These are phyloP conservation scores for Pestalotiopsis sp. DNA, from an alignment of 2,329 filamentous ascomycete genomes.

Conservation along the genomic window DNA sequence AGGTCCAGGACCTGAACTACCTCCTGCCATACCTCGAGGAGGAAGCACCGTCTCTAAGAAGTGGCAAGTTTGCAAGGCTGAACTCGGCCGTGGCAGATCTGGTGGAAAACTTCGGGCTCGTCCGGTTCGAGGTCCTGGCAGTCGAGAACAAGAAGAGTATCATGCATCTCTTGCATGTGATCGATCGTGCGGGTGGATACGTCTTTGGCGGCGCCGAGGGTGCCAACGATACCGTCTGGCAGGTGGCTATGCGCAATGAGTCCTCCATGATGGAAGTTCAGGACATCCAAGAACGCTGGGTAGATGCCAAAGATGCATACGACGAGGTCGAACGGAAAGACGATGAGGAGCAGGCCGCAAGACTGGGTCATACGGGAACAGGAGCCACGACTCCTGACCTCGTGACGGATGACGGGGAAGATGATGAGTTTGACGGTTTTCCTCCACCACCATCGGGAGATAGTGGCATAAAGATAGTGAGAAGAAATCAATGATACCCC, in stretches of 20 bases:
- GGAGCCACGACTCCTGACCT: conserved; percentile 33
- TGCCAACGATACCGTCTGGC: conserved; percentile 96
- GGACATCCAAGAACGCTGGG: conserved; percentile 94
- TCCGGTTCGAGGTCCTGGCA: conserved; percentile 88
- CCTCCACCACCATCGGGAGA: conserved; percentile 46
- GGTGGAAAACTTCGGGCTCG: conserved; percentile 86
- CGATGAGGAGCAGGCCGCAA: conserved; percentile 72
- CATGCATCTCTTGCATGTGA: conserved; percentile 85
- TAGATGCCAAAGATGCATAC: conserved; percentile 85
- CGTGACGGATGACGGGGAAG: conserved; percentile 32
- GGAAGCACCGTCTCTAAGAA: conserved; percentile 70
- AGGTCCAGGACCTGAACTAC: conserved; percentile 89
- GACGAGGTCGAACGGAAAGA: conserved; percentile 77
- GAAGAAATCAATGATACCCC: conserved; percentile 56
- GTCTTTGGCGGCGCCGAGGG: conserved; percentile 89
- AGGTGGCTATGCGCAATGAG: conserved; percentile 83
- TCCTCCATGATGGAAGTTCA: conserved; percentile 75
- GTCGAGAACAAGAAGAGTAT: conserved; percentile 97
- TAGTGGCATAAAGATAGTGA: conserved; percentile 71
- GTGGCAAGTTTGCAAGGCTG: conserved; percentile 77
- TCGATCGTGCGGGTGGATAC: conserved; percentile 91
- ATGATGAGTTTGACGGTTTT: conserved; percentile 51
- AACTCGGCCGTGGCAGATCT: conserved; percentile 86
- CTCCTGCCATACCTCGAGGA: conserved; percentile 77
- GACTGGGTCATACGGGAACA: conserved; percentile 34